Evolutionary conservation across 2,329 filamentous ascomycete genomes (phyloP), one percentile per base, ranked within the genome.

Genomic region (Fusarium sp.): DNA sequence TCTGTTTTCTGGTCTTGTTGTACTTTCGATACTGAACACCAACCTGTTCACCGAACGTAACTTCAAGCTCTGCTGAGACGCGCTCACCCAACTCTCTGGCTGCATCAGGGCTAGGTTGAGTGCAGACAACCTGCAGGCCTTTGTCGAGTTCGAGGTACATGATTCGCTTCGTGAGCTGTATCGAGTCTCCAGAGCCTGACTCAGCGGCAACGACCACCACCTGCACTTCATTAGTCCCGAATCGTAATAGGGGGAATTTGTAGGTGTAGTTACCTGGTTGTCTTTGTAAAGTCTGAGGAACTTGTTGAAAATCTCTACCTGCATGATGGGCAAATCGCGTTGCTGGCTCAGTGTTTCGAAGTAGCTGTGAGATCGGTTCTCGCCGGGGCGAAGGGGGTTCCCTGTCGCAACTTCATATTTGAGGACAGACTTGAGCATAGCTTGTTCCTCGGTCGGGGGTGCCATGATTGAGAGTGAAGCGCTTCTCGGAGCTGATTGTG

Each of bases 401-500:
- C 2, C 12, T 17, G 4, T n/a, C 6, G 26, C 14, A 17, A 28
- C 4, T 30, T 48, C 45, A 1, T 4, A 17, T 30, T 4, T 3
- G 45, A 30, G 6, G 26, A 48, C 14, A 30, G 26, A 17, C 20
- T 6, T 10, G 4, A 6, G 14, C 20, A 30, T 6, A n/a, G 2
- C 6, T 12, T 30, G 24, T 4, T 28, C 44, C 18, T 8, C 5
- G 14, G 26, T 30, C 18, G 18, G 8, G 0, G 6, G 1, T 12
- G 4, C 45, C 45, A 48, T 48, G 20, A 8, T 30, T 48, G 26
- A 48, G 45, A 30, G 20, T 48, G 26, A n/a, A 30, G 7, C 1
- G 13, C 4, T 28, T 28, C 20, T 48, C 8, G 45, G 26, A 48
- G 20, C 20, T 48, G 20, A 22, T 30, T 28, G 14, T 18, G 45